Evolutionary conservation across 768 basidiomycete genomes (phyloP).

Genomic region (Lactifluus echinatus): DNA sequence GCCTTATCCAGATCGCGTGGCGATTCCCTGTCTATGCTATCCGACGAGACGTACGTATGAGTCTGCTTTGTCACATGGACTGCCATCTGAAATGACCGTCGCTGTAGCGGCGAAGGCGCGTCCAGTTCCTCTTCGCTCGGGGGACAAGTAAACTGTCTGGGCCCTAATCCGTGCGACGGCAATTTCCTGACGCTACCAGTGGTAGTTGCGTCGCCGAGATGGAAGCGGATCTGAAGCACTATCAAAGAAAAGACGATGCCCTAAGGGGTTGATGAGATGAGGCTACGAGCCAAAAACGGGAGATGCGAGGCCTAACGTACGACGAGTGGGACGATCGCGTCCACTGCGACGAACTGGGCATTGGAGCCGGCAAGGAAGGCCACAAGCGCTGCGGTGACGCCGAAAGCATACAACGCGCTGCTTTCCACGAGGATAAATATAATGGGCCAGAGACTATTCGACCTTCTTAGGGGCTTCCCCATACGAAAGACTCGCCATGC

Average conservation of each 20-base stretch:
- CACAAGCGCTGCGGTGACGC: neutral
- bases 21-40: too few species aligned
- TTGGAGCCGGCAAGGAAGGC: neutral
- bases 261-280: neutral
- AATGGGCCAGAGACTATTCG: neutral
- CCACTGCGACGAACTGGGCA: neutral
- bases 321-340: neutral
- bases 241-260: conserved; percentile 5
- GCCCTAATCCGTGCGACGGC: neutral
- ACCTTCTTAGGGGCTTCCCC: neutral
- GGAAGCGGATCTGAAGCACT: conserved; percentile 9
- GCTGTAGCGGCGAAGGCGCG: neutral
- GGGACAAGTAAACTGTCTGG: too few species aligned
- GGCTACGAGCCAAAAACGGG: neutral
- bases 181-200: neutral
- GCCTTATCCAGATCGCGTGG: neutral
- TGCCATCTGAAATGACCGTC: neutral
- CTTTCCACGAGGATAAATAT: neutral
- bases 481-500: neutral
- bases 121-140: neutral
- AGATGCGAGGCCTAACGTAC: neutral
- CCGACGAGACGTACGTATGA: neutral
- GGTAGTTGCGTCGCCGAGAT: neutral
- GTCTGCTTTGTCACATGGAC: neutral
- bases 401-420: neutral